Evolutionary conservation across 805 yeast species (phyloP), one percentile per base, ranked within the genome.

Genomic region (Wickerhamomyces hampshirensis): DNA sequence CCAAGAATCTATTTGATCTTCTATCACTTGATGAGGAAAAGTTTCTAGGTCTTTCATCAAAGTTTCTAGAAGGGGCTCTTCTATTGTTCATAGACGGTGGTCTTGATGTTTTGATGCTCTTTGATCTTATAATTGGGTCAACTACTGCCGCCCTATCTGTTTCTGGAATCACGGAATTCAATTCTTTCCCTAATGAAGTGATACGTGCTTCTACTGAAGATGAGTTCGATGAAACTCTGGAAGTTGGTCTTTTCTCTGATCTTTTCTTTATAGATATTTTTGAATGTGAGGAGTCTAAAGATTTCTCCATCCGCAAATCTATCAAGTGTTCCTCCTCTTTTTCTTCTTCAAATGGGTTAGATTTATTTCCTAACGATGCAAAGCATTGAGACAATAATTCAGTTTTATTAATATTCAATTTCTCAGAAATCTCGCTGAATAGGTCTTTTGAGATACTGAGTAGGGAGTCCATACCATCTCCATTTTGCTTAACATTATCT

Each of bases 401-500:
- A 5, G 19, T 27, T 23, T 51, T 50, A 35, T 50, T 51, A n/a
- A 56, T 34, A 11, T 46, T 30, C 23, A 48, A 68, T 37, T 58
- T 46, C 30, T 59, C 59, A 10, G 59, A 65, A 30, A 68, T 40
- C 21, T 70, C 60, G 18, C 59, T 61, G 40, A 79, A 61, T 15
- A 69, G 59, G 6, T 64, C 66, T 31, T 70, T 70, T 37, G 75
- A 70, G 34, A 73, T 71, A 27, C 59, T 62, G 31, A 77, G 52
- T 3, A 75, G 50, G 3, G 55, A 43, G 37, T 67, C 62, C 4
- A 75, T 61, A 31, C 73, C 73, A 35, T 61, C 63, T n/a, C 76
- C 75, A 43, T 75, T 78, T 14, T 59, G 48, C 35, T 64, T 68
- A 3, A 78, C 60, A 3, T 66, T 65, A 17, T 55, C 54, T 1